Evolutionary conservation across 371 early-diverging fungal genomes (phyloP).

Genomic region (Parasitella parasitica): DNA sequence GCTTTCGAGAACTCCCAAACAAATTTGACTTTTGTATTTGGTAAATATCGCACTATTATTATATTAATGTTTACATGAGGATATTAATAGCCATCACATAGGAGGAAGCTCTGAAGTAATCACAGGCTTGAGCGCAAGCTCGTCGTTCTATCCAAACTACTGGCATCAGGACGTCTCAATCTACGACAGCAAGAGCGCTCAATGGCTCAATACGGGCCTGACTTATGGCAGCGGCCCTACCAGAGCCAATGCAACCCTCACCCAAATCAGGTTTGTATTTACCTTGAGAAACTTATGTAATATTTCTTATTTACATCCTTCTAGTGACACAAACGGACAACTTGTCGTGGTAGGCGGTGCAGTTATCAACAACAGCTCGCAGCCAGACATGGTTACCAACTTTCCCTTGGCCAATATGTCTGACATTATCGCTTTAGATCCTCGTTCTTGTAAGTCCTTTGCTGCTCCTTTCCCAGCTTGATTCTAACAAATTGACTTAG

Average conservation of each 20-base stretch:
- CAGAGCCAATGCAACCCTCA: slow-evolving; percentile 26
- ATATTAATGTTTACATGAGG: background rate
- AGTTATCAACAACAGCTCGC: slow-evolving; percentile 8
- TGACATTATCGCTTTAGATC: slow-evolving; percentile 23
- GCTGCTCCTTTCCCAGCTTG: background rate
- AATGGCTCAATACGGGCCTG: slow-evolving; percentile 6
- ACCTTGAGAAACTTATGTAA: background rate
- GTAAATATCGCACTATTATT: background rate
- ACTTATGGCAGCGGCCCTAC: slow-evolving; percentile 5
- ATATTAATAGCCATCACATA: no score
- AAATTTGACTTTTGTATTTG: slow-evolving; percentile 15
- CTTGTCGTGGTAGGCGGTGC: slow-evolving; percentile 23
- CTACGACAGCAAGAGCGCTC: slow-evolving; percentile 1
- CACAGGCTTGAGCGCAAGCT: slow-evolving; percentile 8
- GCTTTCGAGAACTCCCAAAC: slow-evolving; percentile 10
- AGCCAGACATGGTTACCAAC: slow-evolving; percentile 18
- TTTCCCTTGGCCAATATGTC: slow-evolving; percentile 24
- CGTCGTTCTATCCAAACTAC: slow-evolving; percentile 3
- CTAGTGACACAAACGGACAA: slow-evolving; percentile 27
- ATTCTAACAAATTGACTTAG: no score
- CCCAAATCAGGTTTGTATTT: slow-evolving; percentile 21
- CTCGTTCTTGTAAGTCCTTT: slow-evolving; percentile 19
- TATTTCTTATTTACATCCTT: background rate
- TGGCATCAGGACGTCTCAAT: slow-evolving; percentile 24
- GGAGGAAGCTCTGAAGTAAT: slow-evolving; percentile 27